Evolutionary conservation across 257 asterid species (phyloP), one percentile per base, ranked within the genome.

Genomic region (Orobanche coerulescens): DNA sequence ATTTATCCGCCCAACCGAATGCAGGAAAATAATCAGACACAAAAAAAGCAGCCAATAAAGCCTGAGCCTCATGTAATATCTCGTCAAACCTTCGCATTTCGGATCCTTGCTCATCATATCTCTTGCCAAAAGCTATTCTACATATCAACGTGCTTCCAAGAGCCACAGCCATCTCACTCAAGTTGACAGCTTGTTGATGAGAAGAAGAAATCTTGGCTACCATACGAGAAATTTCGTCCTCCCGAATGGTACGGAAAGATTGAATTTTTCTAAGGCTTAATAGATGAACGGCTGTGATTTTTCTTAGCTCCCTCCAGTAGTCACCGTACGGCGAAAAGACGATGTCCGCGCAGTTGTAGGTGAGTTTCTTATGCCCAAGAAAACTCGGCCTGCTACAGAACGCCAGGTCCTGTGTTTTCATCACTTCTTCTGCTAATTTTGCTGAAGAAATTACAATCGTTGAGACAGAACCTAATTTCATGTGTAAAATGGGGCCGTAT

Each of bases 241-340:
- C 70, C 0, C 73, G 70, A 3, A 51, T 5, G 22, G 68, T 58
- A 1, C 67, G 50, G 36, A 71, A 71, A 2, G 67, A 50, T 26
- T 50, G 67, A 19, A 16, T 7, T 28, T 64, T 58, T 5, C 2
- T 22, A 0, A 12, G 20, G 68, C 76, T 71, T 1, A 71, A 33
- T 11, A 71, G 58, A 22, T 71, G 75, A 2, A 12, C 11, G 1
- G 23, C 6, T 6, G 67, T 6, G 23, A 71, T 50, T 4, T 71
- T 71, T 20, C 75, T 49, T 4, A 58, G 0, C 63, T 64, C 71
- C 40, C 58, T 50, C 71, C 67, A 71, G 23, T 12, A 20, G 0
- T 65, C 59, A 0, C 23, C 26, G 59, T 65, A 71, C 0, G 76
- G 64, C 0, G 76, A 5, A 24, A 71, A 64, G 13, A 0, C 64